Evolutionary conservation across 345 rosid genomes (phyloP).

Genomic region (Linum usitatissimum): DNA sequence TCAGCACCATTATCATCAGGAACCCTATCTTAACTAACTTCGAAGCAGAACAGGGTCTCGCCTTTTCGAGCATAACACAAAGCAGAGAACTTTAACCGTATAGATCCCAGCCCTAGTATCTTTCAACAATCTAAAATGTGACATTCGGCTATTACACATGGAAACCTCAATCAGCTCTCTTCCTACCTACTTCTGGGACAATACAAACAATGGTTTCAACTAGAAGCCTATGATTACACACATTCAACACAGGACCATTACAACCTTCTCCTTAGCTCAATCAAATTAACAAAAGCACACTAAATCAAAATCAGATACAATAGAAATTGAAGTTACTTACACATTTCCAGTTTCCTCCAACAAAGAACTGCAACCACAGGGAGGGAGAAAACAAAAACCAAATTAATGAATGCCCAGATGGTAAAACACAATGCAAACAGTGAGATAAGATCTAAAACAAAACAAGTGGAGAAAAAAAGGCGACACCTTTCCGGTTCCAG

Average conservation of each 20-base stretch:
- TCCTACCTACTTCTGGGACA: background rate
- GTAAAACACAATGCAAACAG: background rate
- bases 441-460: background rate
- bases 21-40: background rate
- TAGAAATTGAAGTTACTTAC: slow-evolving; percentile 36
- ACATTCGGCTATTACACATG: background rate
- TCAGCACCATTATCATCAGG: background rate
- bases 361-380: slow-evolving; percentile 78
- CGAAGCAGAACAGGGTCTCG: too few relatives aligned
- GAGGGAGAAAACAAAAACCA: background rate
- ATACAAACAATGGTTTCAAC: background rate
- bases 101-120: background rate
- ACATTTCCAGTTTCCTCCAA: slow-evolving; percentile 99
- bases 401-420: background rate
- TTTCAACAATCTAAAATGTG: too few relatives aligned
- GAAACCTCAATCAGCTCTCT: background rate
- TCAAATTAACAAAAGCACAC: background rate
- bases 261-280: too few relatives aligned
- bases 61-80: too few relatives aligned
- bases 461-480: background rate
- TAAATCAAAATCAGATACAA: background rate
- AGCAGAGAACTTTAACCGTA: too few relatives aligned
- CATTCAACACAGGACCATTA: too few relatives aligned
- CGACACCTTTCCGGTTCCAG: slow-evolving; percentile 79
- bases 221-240: too few relatives aligned